Evolutionary conservation across 768 basidiomycete genomes (phyloP).

Genomic region (Kwoniella heveanensis): DNA sequence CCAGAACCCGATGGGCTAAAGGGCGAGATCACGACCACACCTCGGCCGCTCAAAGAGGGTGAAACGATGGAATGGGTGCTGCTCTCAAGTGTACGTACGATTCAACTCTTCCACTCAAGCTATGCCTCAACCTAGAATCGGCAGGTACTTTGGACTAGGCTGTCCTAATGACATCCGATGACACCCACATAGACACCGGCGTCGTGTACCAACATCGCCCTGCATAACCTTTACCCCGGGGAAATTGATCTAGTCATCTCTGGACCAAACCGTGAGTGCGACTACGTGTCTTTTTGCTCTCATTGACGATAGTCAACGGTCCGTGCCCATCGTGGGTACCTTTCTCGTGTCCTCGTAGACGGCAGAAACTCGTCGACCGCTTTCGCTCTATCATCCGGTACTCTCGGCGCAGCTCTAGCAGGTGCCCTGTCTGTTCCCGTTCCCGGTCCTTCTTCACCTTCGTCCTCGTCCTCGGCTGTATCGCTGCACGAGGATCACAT

Average conservation of each 20-base stretch:
- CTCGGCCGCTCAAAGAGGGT: constrained; percentile 71
- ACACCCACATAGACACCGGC: constrained; percentile 61
- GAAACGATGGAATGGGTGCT: constrained; percentile 91
- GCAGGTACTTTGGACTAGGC: too few relatives aligned
- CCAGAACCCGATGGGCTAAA: constrained; percentile 53
- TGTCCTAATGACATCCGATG: too few relatives aligned
- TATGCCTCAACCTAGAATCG: too few relatives aligned
- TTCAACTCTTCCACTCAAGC: background rate
- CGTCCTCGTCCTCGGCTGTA: constrained; percentile 1
- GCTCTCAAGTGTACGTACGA: constrained; percentile 66
- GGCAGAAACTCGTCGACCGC: constrained; percentile 66
- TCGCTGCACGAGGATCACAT: constrained; percentile 43
- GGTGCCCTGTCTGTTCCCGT: constrained; percentile 60
- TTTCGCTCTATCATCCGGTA: constrained; percentile 86
- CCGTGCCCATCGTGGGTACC: too few relatives aligned
- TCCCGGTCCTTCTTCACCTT: constrained; percentile 27
- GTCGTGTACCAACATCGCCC: constrained; percentile 83
- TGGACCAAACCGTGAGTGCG: constrained; percentile 52
- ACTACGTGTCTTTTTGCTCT: background rate
- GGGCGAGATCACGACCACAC: constrained; percentile 67
- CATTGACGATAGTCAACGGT: too few relatives aligned
- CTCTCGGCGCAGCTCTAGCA: constrained; percentile 86
- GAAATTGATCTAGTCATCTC: constrained; percentile 78
- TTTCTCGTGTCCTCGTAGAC: constrained; percentile 32
- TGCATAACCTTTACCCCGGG: constrained; percentile 83